phyloP scores from a whole-genome alignment of 2,329 filamentous ascomycete species.

The Huntiella bhutanensis region DNA sequence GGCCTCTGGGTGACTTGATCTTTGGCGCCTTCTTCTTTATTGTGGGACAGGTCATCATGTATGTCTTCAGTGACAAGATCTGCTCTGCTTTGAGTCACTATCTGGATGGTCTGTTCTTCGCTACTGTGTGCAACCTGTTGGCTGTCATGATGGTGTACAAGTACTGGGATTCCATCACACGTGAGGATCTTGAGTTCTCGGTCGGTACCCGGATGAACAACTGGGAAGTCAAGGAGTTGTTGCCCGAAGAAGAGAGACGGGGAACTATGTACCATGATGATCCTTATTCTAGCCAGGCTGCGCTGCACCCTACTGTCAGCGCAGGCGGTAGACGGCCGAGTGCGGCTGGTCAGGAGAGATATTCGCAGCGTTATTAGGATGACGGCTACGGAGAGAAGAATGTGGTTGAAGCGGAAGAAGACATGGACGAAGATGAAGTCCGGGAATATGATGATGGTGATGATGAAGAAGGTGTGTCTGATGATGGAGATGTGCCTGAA shows the following conservation, averaged over 20 bases:
- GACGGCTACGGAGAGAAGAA: not conserved
- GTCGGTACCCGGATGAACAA: constrained; percentile 90
- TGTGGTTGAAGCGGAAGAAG: not conserved
- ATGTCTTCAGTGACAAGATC: constrained; percentile 71
- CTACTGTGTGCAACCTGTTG: constrained; percentile 80
- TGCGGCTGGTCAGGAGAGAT: constrained; percentile 1
- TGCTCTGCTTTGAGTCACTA: constrained; percentile 79
- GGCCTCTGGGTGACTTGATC: constrained; percentile 79
- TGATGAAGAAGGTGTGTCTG: too few species aligned
- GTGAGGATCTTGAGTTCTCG: constrained; percentile 94
- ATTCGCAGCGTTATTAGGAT: constrained; percentile 10
- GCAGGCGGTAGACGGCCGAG: not conserved
- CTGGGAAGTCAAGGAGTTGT: constrained; percentile 91
- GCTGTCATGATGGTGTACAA: constrained; percentile 99
- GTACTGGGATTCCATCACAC: constrained; percentile 99
- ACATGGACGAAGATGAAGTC: not conserved
- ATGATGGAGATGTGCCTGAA: too few species aligned
- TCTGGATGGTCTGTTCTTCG: constrained; percentile 83
- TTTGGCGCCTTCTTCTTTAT: constrained; percentile 88
- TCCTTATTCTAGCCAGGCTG: constrained; percentile 23
- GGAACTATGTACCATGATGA: constrained; percentile 54
- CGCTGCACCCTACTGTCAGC: not conserved
- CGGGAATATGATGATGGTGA: too few species aligned
- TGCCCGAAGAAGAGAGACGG: constrained; percentile 63
- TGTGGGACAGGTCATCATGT: constrained; percentile 78